Conservation (phyloP, 345 rosid species). For the Ailanthus altissimus region DNA sequence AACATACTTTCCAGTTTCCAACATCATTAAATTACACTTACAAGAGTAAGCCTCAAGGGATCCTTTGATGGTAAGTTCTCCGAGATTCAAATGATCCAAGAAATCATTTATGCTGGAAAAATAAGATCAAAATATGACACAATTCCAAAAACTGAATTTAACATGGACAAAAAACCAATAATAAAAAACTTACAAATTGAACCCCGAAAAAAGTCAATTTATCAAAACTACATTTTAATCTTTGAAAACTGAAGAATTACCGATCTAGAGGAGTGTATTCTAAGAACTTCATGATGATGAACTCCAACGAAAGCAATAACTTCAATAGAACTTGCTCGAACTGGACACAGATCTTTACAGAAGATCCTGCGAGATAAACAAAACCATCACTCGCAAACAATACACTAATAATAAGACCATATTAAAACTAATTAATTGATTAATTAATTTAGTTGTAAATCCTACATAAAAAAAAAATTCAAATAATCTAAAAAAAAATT, state of each 20-base stretch:
- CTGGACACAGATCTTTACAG: background rate
- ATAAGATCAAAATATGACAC: background rate
- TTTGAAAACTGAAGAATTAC: slow-evolving; percentile 27
- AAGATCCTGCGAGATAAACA: slow-evolving; percentile 11
- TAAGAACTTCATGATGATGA: slow-evolving; percentile 66
- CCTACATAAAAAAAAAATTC: background rate
- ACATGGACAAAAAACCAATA: background rate
- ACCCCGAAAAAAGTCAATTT: background rate
- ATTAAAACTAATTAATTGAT: no score
- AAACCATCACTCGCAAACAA: background rate
- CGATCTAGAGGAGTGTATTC: slow-evolving; percentile 80
- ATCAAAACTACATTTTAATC: background rate
- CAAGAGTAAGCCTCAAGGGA: slow-evolving; percentile 87
- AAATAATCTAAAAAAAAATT: background rate
- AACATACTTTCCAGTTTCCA: slow-evolving; percentile 7
- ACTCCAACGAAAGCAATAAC: background rate
- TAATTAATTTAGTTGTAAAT: background rate
- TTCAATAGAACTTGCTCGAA: background rate
- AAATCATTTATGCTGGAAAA: slow-evolving; percentile 67
- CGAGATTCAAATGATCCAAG: slow-evolving; percentile 64
- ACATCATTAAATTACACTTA: slow-evolving; percentile 33
- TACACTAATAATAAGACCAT: no score
- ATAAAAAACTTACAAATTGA: background rate
- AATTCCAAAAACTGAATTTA: background rate
- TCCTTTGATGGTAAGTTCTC: slow-evolving; percentile 79